These are phyloP conservation scores for Lyophyllum decastes DNA, from an alignment of 768 basidiomycete genomes.

Conservation along the genomic window DNA sequence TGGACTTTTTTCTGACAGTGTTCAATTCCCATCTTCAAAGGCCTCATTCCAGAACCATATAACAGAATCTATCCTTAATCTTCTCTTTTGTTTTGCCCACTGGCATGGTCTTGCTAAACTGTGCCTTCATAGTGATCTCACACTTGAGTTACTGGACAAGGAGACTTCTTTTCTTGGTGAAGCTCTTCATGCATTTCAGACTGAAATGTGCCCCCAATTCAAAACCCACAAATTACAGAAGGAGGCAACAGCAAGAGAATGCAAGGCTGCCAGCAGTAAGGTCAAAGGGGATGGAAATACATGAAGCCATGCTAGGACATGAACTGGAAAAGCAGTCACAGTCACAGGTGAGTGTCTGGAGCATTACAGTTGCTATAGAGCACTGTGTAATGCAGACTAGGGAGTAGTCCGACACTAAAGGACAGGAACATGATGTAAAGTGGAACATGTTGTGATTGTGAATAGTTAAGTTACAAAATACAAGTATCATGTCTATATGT, in stretches of 20 bases:
- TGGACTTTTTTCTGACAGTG: too few species aligned
- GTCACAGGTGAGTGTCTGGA: too few species aligned
- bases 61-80: constrained; percentile 18
- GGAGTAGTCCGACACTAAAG: too few species aligned
- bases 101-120: constrained; percentile 23
- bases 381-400: too few species aligned
- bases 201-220: neutral
- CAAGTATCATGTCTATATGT: too few species aligned
- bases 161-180: constrained; percentile 22
- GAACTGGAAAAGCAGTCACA: too few species aligned
- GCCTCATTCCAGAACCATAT: constrained; percentile 12
- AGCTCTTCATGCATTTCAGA: constrained; percentile 23
- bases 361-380: too few species aligned
- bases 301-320: neutral
- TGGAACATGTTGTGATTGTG: too few species aligned
- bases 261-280: too few species aligned
- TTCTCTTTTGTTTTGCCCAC: constrained; percentile 28
- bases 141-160: constrained; percentile 13
- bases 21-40: constrained; percentile 12
- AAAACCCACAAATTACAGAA: neutral
- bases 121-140: constrained; percentile 5
- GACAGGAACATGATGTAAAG: too few species aligned
- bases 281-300: neutral
- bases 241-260: neutral
- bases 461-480: too few species aligned